A percentile compares a stretch with the other conserved stretches of the same genome.
Conservation (phyloP, 2,329 filamentous ascomycete genomes). For the Xylariales sp. region DNA sequence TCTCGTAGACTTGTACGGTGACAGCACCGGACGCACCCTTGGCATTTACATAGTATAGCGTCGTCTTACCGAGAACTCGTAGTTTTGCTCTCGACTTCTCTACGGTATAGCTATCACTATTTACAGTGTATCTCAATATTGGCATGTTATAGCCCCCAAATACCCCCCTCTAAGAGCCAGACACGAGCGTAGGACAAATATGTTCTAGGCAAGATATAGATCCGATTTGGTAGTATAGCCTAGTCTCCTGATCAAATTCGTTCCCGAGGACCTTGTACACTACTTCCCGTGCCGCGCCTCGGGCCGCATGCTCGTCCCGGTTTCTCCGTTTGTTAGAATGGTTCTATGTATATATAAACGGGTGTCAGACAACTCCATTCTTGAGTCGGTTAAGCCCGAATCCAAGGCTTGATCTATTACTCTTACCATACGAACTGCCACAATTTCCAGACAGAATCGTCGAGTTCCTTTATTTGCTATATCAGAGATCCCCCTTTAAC, state of each 20-base stretch:
- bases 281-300: constrained; percentile 29
- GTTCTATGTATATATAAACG: constrained; percentile 19
- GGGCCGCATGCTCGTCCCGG: constrained; percentile 25
- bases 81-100: not conserved
- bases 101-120: not conserved
- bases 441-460: not conserved
- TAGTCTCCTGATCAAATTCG: not conserved
- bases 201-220: not conserved
- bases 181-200: not conserved
- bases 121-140: not conserved
- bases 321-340: constrained; percentile 14
- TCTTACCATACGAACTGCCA: not conserved
- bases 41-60: not conserved
- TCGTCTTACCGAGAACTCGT: not conserved
- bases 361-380: constrained; percentile 8
- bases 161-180: not conserved
- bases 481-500: not conserved
- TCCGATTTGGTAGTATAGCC: not conserved
- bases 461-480: not conserved
- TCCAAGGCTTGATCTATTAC: not conserved
- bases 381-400: constrained; percentile 3
- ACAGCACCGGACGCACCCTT: not conserved
- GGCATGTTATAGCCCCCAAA: not conserved
- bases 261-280: constrained; percentile 25
- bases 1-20: not conserved